Percentiles rank a stretch among this genome's conserved stretches.
Evolutionary conservation across 345 rosid species (phyloP).

Genomic region (Brassica rapa): DNA sequence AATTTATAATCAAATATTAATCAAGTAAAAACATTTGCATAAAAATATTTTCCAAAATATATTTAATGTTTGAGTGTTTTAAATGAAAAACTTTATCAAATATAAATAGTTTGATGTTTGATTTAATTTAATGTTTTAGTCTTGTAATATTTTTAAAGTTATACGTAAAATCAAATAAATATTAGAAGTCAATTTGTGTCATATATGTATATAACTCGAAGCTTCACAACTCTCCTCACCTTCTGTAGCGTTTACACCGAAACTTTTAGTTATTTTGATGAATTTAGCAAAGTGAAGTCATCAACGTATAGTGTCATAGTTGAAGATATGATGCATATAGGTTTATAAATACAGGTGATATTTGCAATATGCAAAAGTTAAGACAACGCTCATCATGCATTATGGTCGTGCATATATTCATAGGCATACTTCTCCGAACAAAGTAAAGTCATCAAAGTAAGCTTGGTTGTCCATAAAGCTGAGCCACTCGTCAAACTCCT

Average conservation of each 20-base stretch:
- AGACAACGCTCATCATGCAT: constrained; percentile 1
- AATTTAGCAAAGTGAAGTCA: background rate
- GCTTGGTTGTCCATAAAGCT: constrained; percentile 25
- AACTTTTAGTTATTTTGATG: background rate
- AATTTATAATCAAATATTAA: too few species aligned
- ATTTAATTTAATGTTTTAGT: too few species aligned
- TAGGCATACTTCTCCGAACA: constrained; percentile 24
- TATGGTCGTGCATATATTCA: background rate
- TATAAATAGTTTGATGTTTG: too few species aligned
- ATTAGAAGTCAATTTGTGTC: background rate
- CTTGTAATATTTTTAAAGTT: background rate
- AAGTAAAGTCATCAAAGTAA: constrained; percentile 24
- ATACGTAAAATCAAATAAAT: background rate
- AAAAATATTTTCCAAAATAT: too few species aligned
- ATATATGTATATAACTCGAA: background rate
- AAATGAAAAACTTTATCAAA: too few species aligned
- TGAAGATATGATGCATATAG: constrained; percentile 9
- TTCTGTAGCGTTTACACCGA: background rate
- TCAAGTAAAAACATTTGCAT: too few species aligned
- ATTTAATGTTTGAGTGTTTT: too few species aligned
- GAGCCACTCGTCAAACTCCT: constrained; percentile 30
- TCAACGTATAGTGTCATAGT: background rate
- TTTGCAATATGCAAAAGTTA: background rate
- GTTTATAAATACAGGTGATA: constrained; percentile 9
- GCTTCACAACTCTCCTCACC: background rate